phyloP scores from a whole-genome alignment of 2,329 filamentous ascomycete genomes.

The Coniochaeta sp. region DNA sequence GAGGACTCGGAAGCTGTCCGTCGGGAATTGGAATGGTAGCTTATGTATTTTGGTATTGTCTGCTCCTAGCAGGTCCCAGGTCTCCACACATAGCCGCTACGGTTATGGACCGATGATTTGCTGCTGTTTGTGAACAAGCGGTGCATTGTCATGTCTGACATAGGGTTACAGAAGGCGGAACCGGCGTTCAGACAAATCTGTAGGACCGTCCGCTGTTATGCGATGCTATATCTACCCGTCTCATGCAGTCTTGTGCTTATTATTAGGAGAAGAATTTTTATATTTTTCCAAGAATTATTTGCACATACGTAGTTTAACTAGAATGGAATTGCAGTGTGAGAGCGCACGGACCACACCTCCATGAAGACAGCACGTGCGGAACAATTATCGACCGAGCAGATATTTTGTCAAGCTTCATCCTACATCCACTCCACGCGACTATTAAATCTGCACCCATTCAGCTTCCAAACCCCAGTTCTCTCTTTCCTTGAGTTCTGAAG shows the following conservation, averaged over 20 bases:
- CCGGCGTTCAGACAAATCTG: too few relatives aligned
- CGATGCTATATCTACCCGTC: too few relatives aligned
- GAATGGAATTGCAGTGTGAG: neutral
- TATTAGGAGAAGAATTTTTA: too few relatives aligned
- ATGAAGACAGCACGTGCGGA: neutral
- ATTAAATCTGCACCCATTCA: neutral
- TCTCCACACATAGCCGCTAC: neutral
- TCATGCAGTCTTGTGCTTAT: too few relatives aligned
- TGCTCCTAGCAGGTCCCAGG: neutral
- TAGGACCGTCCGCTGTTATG: too few relatives aligned
- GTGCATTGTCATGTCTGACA: neutral
- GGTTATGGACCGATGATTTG: neutral
- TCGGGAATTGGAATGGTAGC: slow-evolving; percentile 7
- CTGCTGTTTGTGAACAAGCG: neutral
- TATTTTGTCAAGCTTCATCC: neutral
- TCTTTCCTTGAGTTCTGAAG: neutral
- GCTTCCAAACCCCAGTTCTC: neutral
- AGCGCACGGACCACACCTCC: too few relatives aligned
- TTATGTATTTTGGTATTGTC: neutral
- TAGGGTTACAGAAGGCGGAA: too few relatives aligned
- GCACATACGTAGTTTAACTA: neutral
- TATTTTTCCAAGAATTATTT: too few relatives aligned
- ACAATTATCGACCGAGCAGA: neutral
- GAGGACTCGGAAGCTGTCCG: slow-evolving; percentile 10
- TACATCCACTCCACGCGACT: neutral